These are phyloP conservation scores for Tilletia caries DNA, from an alignment of 1,284 basidiomycete species.

Conservation along the genomic window DNA sequence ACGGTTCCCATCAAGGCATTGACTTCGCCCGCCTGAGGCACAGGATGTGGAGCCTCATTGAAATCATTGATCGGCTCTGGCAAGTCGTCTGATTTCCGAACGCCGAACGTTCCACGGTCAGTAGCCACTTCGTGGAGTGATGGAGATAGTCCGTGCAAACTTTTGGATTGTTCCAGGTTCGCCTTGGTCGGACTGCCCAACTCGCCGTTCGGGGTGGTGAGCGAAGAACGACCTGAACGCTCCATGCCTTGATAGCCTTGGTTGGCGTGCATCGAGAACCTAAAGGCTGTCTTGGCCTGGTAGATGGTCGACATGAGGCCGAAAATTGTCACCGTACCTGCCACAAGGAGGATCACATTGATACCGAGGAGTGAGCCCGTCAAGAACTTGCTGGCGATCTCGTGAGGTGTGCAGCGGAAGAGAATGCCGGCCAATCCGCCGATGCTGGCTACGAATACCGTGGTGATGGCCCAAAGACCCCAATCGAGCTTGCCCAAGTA, in stretches of 20 bases:
- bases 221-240: neutral
- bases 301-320: constrained; percentile 8
- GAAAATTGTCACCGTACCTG: neutral
- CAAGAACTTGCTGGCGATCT: neutral
- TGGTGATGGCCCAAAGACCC: neutral
- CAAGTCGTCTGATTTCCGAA: neutral
- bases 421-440: neutral
- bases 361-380: neutral
- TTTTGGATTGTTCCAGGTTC: neutral
- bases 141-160: neutral
- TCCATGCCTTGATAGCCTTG: neutral
- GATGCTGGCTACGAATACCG: neutral
- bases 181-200: neutral
- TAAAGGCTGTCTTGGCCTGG: neutral
- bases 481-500: neutral
- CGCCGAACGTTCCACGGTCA: neutral
- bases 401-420: neutral
- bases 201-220: neutral
- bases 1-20: neutral
- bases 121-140: neutral
- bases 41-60: neutral
- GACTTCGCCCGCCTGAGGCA: neutral
- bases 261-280: neutral
- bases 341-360: neutral
- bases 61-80: neutral